phyloP scores from a whole-genome alignment of 192 early-diverging fungal species.

The Dimargaris cristalligena region DNA sequence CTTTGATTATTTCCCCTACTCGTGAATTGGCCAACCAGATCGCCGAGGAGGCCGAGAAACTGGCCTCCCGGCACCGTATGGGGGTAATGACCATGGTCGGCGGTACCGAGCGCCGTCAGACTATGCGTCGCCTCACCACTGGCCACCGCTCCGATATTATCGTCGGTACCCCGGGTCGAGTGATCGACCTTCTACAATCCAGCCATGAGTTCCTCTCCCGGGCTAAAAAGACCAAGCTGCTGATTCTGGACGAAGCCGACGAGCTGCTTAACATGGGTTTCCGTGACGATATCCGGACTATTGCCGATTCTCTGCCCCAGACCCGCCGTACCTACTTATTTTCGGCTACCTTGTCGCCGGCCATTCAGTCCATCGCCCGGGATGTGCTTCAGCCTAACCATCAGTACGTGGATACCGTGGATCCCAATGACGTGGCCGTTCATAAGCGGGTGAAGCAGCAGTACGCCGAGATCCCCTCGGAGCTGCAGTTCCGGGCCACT shows the following conservation, averaged over 20 bases:
- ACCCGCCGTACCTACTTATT: slow-evolving; percentile 82
- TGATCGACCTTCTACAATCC: slow-evolving; percentile 53
- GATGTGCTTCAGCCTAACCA: slow-evolving; percentile 44
- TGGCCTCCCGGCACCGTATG: slow-evolving; percentile 36
- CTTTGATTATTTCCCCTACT: slow-evolving; percentile 74
- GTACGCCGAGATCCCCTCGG: slow-evolving; percentile 42
- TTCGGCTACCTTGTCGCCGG: slow-evolving; percentile 70
- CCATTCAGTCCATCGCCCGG: slow-evolving; percentile 50
- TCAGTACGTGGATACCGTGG: slow-evolving; percentile 66
- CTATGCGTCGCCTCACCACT: background rate
- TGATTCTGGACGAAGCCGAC: slow-evolving; percentile 94
- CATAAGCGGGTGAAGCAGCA: slow-evolving; percentile 68
- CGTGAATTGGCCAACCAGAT: slow-evolving; percentile 83
- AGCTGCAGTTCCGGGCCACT: slow-evolving; percentile 40
- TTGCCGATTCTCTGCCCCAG: slow-evolving; percentile 38
- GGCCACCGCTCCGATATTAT: slow-evolving; percentile 47
- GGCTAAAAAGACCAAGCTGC: slow-evolving; percentile 9
- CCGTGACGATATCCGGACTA: slow-evolving; percentile 62
- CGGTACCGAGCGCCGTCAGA: slow-evolving; percentile 21
- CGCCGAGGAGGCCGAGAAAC: slow-evolving; percentile 50
- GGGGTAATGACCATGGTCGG: slow-evolving; percentile 60
- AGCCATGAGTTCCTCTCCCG: slow-evolving; percentile 25
- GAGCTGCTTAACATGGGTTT: slow-evolving; percentile 91
- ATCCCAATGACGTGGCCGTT: slow-evolving; percentile 67
- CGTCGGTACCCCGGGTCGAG: slow-evolving; percentile 88